Base-by-base conservation (phyloP, 176 grass and related monocot genomes). In the Rhipidocladum racemiflorum region DNA sequence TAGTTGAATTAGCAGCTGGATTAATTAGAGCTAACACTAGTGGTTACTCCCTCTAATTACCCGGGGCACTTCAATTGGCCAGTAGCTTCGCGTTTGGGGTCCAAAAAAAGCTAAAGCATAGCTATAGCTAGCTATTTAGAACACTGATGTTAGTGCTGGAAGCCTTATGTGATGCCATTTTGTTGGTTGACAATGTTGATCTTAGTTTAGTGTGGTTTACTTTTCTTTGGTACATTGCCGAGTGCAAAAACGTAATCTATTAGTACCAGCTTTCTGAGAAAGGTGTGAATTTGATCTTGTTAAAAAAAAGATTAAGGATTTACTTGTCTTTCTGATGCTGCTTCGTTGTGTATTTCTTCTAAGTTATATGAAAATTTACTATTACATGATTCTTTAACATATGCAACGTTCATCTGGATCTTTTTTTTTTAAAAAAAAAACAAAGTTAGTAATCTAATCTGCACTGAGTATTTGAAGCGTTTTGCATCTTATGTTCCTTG, bases 401-500 rank as follows among this genome's bases (percentile, higher is more conserved):
- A 74, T 55, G 49, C 13, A 21, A 54, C 4, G 2, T 34, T 74
- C 50, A 74, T 71, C 43, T 49, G 15, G 42, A 70, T 30, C 6
- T 61, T 29, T 61, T 29, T 11, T 21, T 9, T n/a, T n/a, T n/a
- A 2, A 18, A 21, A 28, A 23, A 10, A 54, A 12, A 53, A 38
- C 4, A 27, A 46, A 20, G 25, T 17, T 68, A 15, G 38, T 16
- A 49, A 46, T 32, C 9, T 50, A 23, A 63, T 50, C 61, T 15
- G 32, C 50, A 54, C 18, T 63, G 15, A 39, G 28, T 87, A 34
- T 45, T 17, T 88, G 27, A 69, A 53, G 16, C 24, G 17, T 43
- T 65, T 51, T 36, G 17, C 45, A 48, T 84, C 65, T 63, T 70
- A 74, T 56, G 17, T 59, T 51, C 35, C 83, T 77, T 48, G n/a